Evolutionary conservation across 2,329 filamentous ascomycete species (phyloP).

Genomic region (Nannizziopsis barbatae): DNA sequence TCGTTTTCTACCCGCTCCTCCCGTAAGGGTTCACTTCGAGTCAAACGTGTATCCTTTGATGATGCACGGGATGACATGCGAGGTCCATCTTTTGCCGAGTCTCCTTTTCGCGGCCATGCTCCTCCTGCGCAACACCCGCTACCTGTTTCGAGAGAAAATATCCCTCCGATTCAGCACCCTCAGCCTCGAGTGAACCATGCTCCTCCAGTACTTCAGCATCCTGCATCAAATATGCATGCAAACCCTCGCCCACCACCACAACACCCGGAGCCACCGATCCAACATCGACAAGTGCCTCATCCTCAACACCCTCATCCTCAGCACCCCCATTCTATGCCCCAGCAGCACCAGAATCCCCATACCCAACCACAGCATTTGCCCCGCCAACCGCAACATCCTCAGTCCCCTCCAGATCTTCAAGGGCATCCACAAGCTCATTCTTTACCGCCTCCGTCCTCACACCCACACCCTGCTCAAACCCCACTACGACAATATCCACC

Average conservation of each 20-base stretch:
- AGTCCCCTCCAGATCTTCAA: slow-evolving; percentile 2
- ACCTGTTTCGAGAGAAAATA: background rate
- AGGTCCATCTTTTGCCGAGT: background rate
- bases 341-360: background rate
- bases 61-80: slow-evolving; percentile 9
- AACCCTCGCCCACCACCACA: background rate
- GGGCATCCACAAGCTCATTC: slow-evolving; percentile 1
- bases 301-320: slow-evolving; percentile 1
- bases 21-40: background rate
- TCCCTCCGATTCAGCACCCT: background rate
- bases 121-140: background rate
- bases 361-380: slow-evolving; percentile 1
- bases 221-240: background rate
- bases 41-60: background rate
- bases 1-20: slow-evolving; percentile 6
- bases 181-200: background rate
- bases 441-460: background rate
- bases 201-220: background rate
- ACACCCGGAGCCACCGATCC: slow-evolving; percentile 1
- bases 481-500: background rate
- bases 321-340: background rate
- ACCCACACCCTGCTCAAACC: slow-evolving; percentile 1
- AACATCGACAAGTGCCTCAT: background rate
- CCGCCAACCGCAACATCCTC: background rate
- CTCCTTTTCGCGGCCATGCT: background rate